Evolutionary conservation across 2,329 filamentous ascomycete species (phyloP).

Genomic region (Ophiostoma ips): DNA sequence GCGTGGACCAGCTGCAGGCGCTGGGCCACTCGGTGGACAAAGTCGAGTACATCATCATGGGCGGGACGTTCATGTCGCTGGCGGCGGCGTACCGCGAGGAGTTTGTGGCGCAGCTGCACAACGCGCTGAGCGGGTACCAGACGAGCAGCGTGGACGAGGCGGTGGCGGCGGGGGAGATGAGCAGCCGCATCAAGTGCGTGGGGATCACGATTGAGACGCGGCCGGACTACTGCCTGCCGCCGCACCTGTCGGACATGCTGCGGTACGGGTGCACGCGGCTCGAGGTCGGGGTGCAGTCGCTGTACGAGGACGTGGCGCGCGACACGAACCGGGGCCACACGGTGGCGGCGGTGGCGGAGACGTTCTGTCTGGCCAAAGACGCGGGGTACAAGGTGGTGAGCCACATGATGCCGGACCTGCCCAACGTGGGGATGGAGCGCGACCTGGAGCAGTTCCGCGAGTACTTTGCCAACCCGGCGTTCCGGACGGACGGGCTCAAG

Average conservation of each 20-base stretch:
- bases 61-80: constrained; percentile 96
- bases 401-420: constrained; percentile 99
- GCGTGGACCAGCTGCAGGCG: constrained; percentile 92
- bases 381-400: constrained; percentile 98
- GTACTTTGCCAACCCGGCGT: constrained; percentile 93
- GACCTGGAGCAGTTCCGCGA: constrained; percentile 94
- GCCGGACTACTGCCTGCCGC: constrained; percentile 90
- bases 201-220: constrained; percentile 97
- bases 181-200: constrained; percentile 88
- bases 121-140: constrained; percentile 90
- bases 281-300: constrained; percentile 87
- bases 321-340: constrained; percentile 97
- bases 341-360: constrained; percentile 87
- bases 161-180: constrained; percentile 88
- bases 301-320: constrained; percentile 96
- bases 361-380: constrained; percentile 93
- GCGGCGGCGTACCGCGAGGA: constrained; percentile 77
- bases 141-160: constrained; percentile 91
- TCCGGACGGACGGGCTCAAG: constrained; percentile 91
- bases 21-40: constrained; percentile 96
- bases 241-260: constrained; percentile 91
- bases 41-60: constrained; percentile 99
- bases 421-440: constrained; percentile 96
- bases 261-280: constrained; percentile 93
- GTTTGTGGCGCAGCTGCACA: constrained; percentile 93